These are phyloP conservation scores for Glutinoglossum americanum DNA, from an alignment of 495 filamentous ascomycete genomes.

Conservation along the genomic window DNA sequence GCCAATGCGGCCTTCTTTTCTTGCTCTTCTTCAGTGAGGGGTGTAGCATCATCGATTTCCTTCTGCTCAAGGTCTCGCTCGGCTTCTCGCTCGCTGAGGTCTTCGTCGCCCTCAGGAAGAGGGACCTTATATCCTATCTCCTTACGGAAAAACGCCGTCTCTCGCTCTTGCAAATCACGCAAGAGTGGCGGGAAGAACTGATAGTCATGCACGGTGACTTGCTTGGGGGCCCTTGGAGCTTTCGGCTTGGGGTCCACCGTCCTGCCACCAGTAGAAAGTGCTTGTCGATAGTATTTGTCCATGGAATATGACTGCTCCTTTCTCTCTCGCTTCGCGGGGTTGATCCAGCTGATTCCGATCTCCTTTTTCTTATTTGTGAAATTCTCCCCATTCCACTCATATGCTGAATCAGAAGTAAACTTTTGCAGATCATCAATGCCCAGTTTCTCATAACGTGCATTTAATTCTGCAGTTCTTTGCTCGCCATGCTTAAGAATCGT, in stretches of 20 bases:
- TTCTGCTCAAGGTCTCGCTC: slow-evolving; percentile 74
- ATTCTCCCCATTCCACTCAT: slow-evolving; percentile 96
- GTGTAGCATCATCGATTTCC: slow-evolving; percentile 76
- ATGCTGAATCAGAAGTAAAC: slow-evolving; percentile 88
- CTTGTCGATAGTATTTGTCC: slow-evolving; percentile 94
- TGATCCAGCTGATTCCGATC: slow-evolving; percentile 92
- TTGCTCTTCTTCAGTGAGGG: slow-evolving; percentile 76
- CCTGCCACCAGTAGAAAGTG: slow-evolving; percentile 64
- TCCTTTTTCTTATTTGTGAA: slow-evolving; percentile 85
- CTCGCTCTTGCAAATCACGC: slow-evolving; percentile 78
- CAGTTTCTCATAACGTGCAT: slow-evolving; percentile 88
- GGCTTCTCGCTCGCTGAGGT: slow-evolving; percentile 61
- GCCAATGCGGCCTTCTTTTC: slow-evolving; percentile 61
- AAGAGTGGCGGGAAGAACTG: slow-evolving; percentile 82
- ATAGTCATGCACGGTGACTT: slow-evolving; percentile 80
- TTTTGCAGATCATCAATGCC: slow-evolving; percentile 96
- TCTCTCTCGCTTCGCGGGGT: slow-evolving; percentile 92
- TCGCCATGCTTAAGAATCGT: slow-evolving; percentile 70
- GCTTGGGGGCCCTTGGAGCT: slow-evolving; percentile 87
- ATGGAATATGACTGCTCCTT: slow-evolving; percentile 97
- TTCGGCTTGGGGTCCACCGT: slow-evolving; percentile 82
- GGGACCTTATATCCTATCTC: slow-evolving; percentile 86
- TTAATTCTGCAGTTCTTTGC: slow-evolving; percentile 70
- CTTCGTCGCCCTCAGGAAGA: slow-evolving; percentile 49
- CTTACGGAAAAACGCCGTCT: slow-evolving; percentile 89